Conservation (phyloP, 768 basidiomycete species). For the Auriscalpium microsporum region DNA sequence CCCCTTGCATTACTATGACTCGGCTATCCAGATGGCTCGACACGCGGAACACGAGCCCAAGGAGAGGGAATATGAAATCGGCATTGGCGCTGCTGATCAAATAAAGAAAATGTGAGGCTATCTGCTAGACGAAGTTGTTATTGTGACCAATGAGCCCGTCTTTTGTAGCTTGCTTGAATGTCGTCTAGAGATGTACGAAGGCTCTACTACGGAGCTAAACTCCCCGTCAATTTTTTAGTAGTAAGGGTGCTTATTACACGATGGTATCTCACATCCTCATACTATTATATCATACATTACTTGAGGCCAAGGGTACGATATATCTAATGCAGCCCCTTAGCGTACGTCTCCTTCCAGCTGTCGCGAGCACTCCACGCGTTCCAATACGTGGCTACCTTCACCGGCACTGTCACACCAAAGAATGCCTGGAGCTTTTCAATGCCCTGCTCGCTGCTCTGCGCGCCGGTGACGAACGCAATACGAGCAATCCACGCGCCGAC, state of each 20-base stretch:
- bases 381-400: constrained; percentile 35
- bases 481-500: constrained; percentile 45
- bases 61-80: constrained; percentile 58
- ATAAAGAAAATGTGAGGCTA: constrained; percentile 53
- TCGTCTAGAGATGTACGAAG: constrained; percentile 54
- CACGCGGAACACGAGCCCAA: constrained; percentile 51
- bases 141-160: constrained; percentile 1
- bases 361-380: constrained; percentile 35
- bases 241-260: background rate
- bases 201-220: constrained; percentile 37
- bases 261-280: background rate
- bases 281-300: no score
- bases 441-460: constrained; percentile 28
- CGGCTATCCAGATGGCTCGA: constrained; percentile 64
- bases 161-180: constrained; percentile 49
- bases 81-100: constrained; percentile 51
- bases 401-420: constrained; percentile 29
- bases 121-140: background rate
- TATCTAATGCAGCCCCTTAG: constrained; percentile 16
- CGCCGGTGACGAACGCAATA: constrained; percentile 32
- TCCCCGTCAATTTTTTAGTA: background rate
- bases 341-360: constrained; percentile 32
- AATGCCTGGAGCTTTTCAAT: constrained; percentile 30
- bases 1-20: constrained; percentile 67
- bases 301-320: no score